These are phyloP conservation scores for Coemansia sp. DNA, from an alignment of 192 early-diverging fungal species.

Conservation along the genomic window DNA sequence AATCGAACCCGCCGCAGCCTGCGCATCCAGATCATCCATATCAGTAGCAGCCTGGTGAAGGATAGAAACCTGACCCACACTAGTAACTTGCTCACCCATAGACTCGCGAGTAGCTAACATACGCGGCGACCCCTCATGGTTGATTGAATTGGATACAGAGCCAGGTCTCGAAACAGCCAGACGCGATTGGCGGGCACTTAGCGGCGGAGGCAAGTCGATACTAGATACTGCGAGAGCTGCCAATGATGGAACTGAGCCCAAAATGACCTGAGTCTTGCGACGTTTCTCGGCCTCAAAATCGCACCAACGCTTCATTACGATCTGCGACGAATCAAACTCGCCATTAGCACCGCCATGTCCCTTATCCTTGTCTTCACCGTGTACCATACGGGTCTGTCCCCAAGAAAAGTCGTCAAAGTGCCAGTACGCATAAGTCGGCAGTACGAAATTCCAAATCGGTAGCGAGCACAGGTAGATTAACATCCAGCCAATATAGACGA, in stretches of 20 bases:
- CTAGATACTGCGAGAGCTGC: slow-evolving; percentile 30
- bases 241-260: slow-evolving; percentile 38
- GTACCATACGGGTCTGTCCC: slow-evolving; percentile 93
- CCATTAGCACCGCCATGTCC: slow-evolving; percentile 69
- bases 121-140: slow-evolving; percentile 4
- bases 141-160: slow-evolving; percentile 22
- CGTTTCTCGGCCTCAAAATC: slow-evolving; percentile 65
- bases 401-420: slow-evolving; percentile 99
- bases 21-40: slow-evolving; percentile 35
- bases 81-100: slow-evolving; percentile 9
- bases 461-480: slow-evolving; percentile 91
- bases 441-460: slow-evolving; percentile 86
- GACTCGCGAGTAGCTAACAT: neutral
- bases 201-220: slow-evolving; percentile 9
- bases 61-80: slow-evolving; percentile 28
- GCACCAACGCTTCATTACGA: slow-evolving; percentile 78
- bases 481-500: slow-evolving; percentile 97
- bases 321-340: slow-evolving; percentile 57
- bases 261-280: slow-evolving; percentile 51
- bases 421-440: slow-evolving; percentile 96
- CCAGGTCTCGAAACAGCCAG: slow-evolving; percentile 20
- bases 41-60: slow-evolving; percentile 39
- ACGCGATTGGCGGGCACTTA: slow-evolving; percentile 29
- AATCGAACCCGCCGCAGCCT: slow-evolving; percentile 40
- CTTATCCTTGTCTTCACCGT: slow-evolving; percentile 70